Evolutionary conservation across 306 rosid genomes (phyloP).

Genomic region (Pyrus betulifolia): DNA sequence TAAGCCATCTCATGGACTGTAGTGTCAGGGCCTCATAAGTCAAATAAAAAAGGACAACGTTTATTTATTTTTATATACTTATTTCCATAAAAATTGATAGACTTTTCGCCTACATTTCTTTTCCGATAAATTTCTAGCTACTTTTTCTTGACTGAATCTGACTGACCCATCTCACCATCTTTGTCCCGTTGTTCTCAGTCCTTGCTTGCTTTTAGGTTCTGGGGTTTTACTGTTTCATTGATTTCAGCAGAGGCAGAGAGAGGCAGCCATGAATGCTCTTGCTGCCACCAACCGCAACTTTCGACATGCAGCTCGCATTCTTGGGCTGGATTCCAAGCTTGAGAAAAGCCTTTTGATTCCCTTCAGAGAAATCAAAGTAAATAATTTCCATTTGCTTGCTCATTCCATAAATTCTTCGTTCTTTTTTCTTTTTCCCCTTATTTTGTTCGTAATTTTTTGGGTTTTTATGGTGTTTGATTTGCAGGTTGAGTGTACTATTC

Average conservation of each 20-base stretch:
- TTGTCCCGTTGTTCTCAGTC: background rate
- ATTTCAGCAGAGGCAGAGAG: background rate
- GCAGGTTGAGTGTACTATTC: slow-evolving; percentile 76
- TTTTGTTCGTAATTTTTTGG: background rate
- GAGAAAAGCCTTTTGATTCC: slow-evolving; percentile 72
- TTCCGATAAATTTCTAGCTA: background rate
- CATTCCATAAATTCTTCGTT: background rate
- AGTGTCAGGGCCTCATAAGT: background rate
- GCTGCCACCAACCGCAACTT: slow-evolving; percentile 71
- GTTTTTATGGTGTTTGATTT: background rate
- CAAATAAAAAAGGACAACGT: background rate
- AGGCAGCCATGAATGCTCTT: slow-evolving; percentile 54
- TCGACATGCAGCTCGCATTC: slow-evolving; percentile 52
- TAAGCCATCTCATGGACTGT: no score
- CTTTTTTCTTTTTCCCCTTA: background rate
- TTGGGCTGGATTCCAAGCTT: slow-evolving; percentile 64
- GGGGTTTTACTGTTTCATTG: slow-evolving; percentile 1
- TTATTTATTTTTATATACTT: background rate
- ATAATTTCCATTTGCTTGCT: background rate
- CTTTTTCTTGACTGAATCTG: background rate
- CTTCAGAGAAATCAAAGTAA: slow-evolving; percentile 62
- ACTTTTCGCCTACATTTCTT: background rate
- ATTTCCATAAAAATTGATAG: background rate
- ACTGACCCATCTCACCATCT: background rate
- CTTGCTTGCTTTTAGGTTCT: background rate